These are phyloP conservation scores for Sabuloglossum arenarium DNA, from an alignment of 495 filamentous ascomycete species.

Conservation along the genomic window DNA sequence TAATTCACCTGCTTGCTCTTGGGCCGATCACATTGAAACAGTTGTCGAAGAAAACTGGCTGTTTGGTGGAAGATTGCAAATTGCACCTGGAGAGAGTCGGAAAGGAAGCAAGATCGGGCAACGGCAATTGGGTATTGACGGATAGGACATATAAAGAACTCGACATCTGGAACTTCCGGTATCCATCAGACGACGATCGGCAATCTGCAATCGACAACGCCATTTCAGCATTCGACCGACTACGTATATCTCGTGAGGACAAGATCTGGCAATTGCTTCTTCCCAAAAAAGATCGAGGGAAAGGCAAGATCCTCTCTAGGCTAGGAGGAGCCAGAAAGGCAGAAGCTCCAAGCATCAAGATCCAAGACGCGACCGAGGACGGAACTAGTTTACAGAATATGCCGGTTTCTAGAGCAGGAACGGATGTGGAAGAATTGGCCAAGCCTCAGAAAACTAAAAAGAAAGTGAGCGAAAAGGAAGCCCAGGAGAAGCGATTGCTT, in stretches of 20 bases:
- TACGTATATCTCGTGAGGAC: slow-evolving; percentile 49
- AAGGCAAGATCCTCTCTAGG: slow-evolving; percentile 60
- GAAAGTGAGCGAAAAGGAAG: slow-evolving; percentile 37
- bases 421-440: slow-evolving; percentile 24
- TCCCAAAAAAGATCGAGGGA: slow-evolving; percentile 50
- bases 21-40: slow-evolving; percentile 35
- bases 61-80: slow-evolving; percentile 34
- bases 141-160: slow-evolving; percentile 64
- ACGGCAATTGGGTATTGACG: slow-evolving; percentile 35
- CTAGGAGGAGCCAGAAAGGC: slow-evolving; percentile 35
- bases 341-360: slow-evolving; percentile 32
- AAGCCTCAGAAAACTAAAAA: slow-evolving; percentile 34
- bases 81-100: slow-evolving; percentile 31
- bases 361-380: slow-evolving; percentile 32
- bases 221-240: slow-evolving; percentile 59
- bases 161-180: slow-evolving; percentile 60
- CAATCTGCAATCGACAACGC: slow-evolving; percentile 67
- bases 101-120: slow-evolving; percentile 35
- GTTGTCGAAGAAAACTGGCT: slow-evolving; percentile 33
- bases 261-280: slow-evolving; percentile 65
- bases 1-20: slow-evolving; percentile 54
- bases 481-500: slow-evolving; percentile 37
- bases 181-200: slow-evolving; percentile 43
- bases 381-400: not conserved
- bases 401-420: slow-evolving; percentile 19